Evolutionary conservation across 1,284 basidiomycete genomes (phyloP), one percentile per base, ranked within the genome.

Genomic region (Cutaneotrichosporon sp.): DNA sequence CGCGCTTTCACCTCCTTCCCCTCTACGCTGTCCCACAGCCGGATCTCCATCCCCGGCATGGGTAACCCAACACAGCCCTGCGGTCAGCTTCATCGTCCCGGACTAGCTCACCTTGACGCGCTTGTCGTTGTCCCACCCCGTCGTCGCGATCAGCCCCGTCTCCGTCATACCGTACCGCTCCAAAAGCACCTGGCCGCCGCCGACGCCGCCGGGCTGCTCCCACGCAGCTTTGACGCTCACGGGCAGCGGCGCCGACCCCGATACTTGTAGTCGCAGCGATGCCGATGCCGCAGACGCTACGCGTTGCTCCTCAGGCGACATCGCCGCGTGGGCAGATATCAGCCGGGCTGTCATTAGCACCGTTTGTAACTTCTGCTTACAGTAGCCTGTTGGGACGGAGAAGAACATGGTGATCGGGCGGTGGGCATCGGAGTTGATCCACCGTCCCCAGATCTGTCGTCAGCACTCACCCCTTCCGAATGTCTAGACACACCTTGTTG

Each of bases 151-250:
- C 58, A 74, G 66, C 0, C 69, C 68, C 36, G 70, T 73, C 57
- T 74, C 72, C 7, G 66, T 74, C 72, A 74, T 74, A 13, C 72
- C 72, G 49, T 74, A 73, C 36, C 71, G 59, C 53, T 72, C 69
- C 4, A 74, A 54, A 22, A 72, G 46, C 1, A 69, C 60, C 54
- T 66, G 62, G 1, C 72, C 70, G 14, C 72, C 72, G 20, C 69
- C 67, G 18, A 73, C 61, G 7, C 63, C 61, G 49, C 59, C 59
- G 33, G 58, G 50, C 15, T 51, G 39, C 51, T 66, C 63, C 67
- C 68, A 73, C 17, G 60, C 53, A 13, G 59, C 57, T 53, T 74
- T 74, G 49, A 70, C 55, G 46, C 61, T 63, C 20, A 64, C 64
- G 7, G 72, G 72, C 33, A 74, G 49, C 10, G 72, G 68, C 21